A percentile compares a stretch with the other conserved stretches of the same genome.
Conservation (phyloP, 805 yeast species). For the Suhomyces vadensis region DNA sequence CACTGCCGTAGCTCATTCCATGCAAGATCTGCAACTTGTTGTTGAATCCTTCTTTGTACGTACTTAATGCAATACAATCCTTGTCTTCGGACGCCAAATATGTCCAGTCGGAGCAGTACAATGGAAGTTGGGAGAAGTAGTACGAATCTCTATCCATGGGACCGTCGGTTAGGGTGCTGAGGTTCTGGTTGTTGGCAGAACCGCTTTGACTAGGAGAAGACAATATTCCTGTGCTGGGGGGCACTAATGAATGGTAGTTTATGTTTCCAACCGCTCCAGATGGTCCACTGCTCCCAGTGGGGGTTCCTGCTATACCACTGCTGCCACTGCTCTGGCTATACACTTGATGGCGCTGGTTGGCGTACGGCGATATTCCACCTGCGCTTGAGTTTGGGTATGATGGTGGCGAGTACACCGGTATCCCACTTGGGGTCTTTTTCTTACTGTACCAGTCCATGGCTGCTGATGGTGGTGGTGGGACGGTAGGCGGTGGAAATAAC, state of each 20-base stretch:
- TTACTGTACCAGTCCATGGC: slow-evolving; percentile 11
- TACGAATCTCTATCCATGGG: slow-evolving; percentile 22
- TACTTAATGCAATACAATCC: slow-evolving; percentile 64
- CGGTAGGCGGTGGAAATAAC: too few relatives aligned
- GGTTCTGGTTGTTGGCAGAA: neutral
- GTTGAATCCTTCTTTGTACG: slow-evolving; percentile 74
- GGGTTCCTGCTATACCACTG: neutral
- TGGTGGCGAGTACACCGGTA: slow-evolving; percentile 6
- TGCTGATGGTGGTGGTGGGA: neutral
- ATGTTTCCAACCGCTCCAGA: neutral
- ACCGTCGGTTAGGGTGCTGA: neutral
- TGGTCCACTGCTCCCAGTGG: neutral
- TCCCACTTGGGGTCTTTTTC: slow-evolving; percentile 3
- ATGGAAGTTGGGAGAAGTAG: slow-evolving; percentile 31
- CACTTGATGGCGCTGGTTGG: slow-evolving; percentile 4
- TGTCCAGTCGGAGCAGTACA: slow-evolving; percentile 40
- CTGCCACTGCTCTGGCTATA: slow-evolving; percentile 2
- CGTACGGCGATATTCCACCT: slow-evolving; percentile 7
- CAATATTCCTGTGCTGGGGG: neutral
- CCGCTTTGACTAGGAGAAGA: neutral
- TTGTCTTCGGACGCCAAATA: slow-evolving; percentile 23
- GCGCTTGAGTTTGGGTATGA: neutral
- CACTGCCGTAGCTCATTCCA: slow-evolving; percentile 31
- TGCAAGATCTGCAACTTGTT: slow-evolving; percentile 61
- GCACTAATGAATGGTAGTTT: neutral